Conservation (phyloP, 345 rosid genomes). For the Garcia nutans region DNA sequence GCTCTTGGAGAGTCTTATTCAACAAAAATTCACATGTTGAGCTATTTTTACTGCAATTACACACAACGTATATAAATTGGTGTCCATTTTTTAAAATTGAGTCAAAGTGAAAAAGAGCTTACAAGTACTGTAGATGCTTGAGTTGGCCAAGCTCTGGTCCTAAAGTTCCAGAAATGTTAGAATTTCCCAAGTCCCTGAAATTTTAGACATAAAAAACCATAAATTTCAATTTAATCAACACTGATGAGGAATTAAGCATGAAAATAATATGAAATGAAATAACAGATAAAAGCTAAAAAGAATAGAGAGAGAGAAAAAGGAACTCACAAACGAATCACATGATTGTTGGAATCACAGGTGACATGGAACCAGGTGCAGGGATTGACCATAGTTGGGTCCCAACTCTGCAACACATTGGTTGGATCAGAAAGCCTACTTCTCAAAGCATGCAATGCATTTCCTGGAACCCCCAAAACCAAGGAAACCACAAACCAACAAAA, state of each 20-base stretch:
- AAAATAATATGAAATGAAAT: not conserved
- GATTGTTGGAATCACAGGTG: constrained; percentile 62
- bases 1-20: not conserved
- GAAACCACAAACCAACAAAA: constrained; percentile 3
- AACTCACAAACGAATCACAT: constrained; percentile 61
- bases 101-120: constrained; percentile 11
- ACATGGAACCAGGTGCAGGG: constrained; percentile 94
- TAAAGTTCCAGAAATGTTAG: constrained; percentile 63
- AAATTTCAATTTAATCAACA: not conserved
- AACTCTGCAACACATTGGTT: constrained; percentile 67
- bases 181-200: constrained; percentile 68
- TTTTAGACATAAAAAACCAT: not conserved
- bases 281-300: not conserved
- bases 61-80: not conserved
- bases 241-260: not conserved
- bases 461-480: constrained; percentile 34
- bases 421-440: constrained; percentile 69
- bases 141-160: constrained; percentile 69
- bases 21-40: not conserved
- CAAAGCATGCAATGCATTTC: constrained; percentile 68
- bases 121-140: constrained; percentile 66
- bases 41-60: not conserved
- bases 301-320: constrained; percentile 2
- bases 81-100: not conserved
- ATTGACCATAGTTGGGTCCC: constrained; percentile 89